Evolutionary conservation across 2,329 filamentous ascomycete species (phyloP).

Genomic region (Acrocalymma vagum): DNA sequence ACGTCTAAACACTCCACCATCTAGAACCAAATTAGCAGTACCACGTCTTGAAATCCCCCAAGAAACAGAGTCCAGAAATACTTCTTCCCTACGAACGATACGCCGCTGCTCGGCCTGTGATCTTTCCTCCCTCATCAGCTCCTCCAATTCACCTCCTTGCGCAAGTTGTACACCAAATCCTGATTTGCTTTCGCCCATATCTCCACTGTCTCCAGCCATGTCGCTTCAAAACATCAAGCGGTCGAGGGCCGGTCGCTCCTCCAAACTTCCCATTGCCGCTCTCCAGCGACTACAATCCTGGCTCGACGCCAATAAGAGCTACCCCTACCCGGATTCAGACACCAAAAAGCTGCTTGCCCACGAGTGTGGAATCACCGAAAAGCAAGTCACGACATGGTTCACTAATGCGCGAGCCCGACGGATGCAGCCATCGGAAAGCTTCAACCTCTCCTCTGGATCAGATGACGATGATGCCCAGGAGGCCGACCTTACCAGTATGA

Average conservation of each 20-base stretch:
- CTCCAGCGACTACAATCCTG: conserved; percentile 35
- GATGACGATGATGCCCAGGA: conserved; percentile 28
- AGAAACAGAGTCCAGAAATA: conserved; percentile 1
- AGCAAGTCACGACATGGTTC: conserved; percentile 47
- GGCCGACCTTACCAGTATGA: conserved; percentile 21
- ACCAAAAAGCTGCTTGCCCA: conserved; percentile 38
- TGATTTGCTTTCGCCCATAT: conserved; percentile 17
- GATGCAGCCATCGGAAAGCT: conserved; percentile 25
- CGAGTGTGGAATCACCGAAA: conserved; percentile 42
- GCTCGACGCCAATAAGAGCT: conserved; percentile 36
- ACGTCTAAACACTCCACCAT: conserved; percentile 1
- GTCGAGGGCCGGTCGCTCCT: conserved; percentile 36
- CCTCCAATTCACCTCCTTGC: conserved; percentile 16
- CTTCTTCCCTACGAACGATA: background rate
- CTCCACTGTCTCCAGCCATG: conserved; percentile 7
- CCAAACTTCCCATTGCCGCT: conserved; percentile 39
- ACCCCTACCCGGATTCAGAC: conserved; percentile 41
- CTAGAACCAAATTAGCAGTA: conserved; percentile 10
- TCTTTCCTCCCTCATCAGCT: conserved; percentile 23
- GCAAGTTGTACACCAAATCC: conserved; percentile 18
- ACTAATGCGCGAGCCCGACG: conserved; percentile 43
- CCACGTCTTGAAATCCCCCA: conserved; percentile 18
- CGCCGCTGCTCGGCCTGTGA: conserved; percentile 35
- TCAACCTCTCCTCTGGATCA: conserved; percentile 13
- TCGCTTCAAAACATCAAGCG: conserved; percentile 36